Conservation (phyloP, 148 eudicot species). For the Amaranthus hypochondriacus region DNA sequence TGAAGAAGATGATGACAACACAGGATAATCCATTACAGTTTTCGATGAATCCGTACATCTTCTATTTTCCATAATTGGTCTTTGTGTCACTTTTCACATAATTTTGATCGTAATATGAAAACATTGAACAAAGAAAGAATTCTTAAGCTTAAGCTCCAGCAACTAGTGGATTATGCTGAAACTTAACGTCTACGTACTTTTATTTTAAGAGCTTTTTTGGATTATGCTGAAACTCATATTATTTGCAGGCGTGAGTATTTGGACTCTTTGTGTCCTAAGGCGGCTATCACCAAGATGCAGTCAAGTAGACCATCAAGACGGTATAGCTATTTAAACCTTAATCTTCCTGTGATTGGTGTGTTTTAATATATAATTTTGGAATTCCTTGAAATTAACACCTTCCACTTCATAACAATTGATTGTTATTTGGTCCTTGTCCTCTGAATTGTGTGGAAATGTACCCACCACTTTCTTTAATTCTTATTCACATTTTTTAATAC, state of each 20-base stretch:
- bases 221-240: slow-evolving; percentile 7
- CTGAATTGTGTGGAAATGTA: no score
- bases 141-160: not conserved
- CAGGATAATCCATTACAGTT: slow-evolving; percentile 47
- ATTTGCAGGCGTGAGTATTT: slow-evolving; percentile 54
- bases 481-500: no score
- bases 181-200: no score
- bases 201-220: not conserved
- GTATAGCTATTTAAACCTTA: slow-evolving; percentile 28
- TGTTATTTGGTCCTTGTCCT: no score
- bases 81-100: slow-evolving; percentile 2
- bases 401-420: not conserved
- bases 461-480: no score
- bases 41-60: slow-evolving; percentile 65
- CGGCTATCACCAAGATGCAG: slow-evolving; percentile 36
- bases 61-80: slow-evolving; percentile 2
- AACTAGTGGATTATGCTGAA: no score
- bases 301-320: slow-evolving; percentile 42
- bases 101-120: not conserved
- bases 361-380: not conserved
- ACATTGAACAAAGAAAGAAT: not conserved
- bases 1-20: slow-evolving; percentile 50
- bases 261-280: slow-evolving; percentile 68
- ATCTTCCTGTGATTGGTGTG: not conserved
- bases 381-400: not conserved